Conservation (phyloP, 768 basidiomycete genomes). For the Phaffia australis region DNA sequence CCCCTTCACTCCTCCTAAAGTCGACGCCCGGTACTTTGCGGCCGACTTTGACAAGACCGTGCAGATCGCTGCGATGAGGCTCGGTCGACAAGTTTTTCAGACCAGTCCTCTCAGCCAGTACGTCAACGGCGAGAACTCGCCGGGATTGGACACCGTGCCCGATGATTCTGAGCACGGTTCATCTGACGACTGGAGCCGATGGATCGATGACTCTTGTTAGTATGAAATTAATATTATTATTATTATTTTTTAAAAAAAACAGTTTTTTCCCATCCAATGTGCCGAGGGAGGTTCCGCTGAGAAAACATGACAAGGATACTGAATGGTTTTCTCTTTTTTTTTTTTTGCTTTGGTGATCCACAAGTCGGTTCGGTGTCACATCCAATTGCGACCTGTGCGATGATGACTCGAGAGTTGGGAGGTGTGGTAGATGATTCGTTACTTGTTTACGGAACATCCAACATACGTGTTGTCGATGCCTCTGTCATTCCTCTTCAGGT, state of each 20-base stretch:
- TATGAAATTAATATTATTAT: no score
- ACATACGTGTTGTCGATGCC: slow-evolving; percentile 52
- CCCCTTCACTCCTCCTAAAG: slow-evolving; percentile 50
- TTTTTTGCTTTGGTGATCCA: no score
- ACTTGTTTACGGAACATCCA: slow-evolving; percentile 49
- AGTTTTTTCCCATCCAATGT: no score
- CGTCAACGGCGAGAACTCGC: slow-evolving; percentile 43
- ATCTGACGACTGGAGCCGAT: slow-evolving; percentile 44
- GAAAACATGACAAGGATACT: no score
- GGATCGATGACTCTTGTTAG: slow-evolving; percentile 42
- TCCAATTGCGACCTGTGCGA: slow-evolving; percentile 50
- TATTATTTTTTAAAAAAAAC: no score
- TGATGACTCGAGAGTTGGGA: slow-evolving; percentile 47
- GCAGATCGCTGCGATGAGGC: slow-evolving; percentile 45
- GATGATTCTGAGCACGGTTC: slow-evolving; percentile 41
- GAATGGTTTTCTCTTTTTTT: no score
- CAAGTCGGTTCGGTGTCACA: slow-evolving; percentile 45
- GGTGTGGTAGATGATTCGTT: slow-evolving; percentile 51
- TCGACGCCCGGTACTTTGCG: slow-evolving; percentile 57
- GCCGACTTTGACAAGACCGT: slow-evolving; percentile 46
- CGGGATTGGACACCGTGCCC: slow-evolving; percentile 43
- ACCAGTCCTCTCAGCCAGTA: slow-evolving; percentile 41
- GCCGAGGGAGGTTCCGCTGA: no score
- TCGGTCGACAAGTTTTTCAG: slow-evolving; percentile 43
- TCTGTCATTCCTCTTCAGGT: slow-evolving; percentile 51